phyloP scores from a whole-genome alignment of 2,329 filamentous ascomycete species.

The Geosmithia morbida region DNA sequence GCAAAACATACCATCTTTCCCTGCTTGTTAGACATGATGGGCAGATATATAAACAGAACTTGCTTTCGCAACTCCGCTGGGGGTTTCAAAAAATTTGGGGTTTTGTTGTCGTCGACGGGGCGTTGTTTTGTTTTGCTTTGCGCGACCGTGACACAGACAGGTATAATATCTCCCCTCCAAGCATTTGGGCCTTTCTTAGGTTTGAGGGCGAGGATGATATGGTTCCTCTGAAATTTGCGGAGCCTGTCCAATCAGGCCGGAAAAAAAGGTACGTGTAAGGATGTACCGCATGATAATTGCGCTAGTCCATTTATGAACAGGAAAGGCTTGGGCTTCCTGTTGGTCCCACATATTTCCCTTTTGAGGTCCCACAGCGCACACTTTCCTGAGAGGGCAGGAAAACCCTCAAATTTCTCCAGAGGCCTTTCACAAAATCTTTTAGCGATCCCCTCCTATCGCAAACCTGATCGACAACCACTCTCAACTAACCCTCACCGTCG shows the following conservation, averaged over 20 bases:
- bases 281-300: slow-evolving; percentile 10
- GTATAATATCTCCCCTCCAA: neutral
- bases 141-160: slow-evolving; percentile 13
- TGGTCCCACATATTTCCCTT: slow-evolving; percentile 6
- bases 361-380: neutral
- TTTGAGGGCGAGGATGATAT: slow-evolving; percentile 23
- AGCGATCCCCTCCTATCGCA: slow-evolving; percentile 9
- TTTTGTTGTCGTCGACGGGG: slow-evolving; percentile 10
- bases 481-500: neutral
- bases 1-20: slow-evolving; percentile 87
- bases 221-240: slow-evolving; percentile 24
- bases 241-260: slow-evolving; percentile 25
- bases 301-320: slow-evolving; percentile 10
- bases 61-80: slow-evolving; percentile 15
- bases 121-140: slow-evolving; percentile 10
- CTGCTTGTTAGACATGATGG: slow-evolving; percentile 55
- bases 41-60: slow-evolving; percentile 7
- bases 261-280: slow-evolving; percentile 12
- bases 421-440: slow-evolving; percentile 18
- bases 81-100: slow-evolving; percentile 30
- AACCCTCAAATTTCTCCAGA: slow-evolving; percentile 22
- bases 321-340: neutral
- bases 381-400: slow-evolving; percentile 19
- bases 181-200: slow-evolving; percentile 2
- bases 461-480: slow-evolving; percentile 12